Evolutionary conservation across 805 yeast species (phyloP).

Genomic region (Candida yuanshanica): DNA sequence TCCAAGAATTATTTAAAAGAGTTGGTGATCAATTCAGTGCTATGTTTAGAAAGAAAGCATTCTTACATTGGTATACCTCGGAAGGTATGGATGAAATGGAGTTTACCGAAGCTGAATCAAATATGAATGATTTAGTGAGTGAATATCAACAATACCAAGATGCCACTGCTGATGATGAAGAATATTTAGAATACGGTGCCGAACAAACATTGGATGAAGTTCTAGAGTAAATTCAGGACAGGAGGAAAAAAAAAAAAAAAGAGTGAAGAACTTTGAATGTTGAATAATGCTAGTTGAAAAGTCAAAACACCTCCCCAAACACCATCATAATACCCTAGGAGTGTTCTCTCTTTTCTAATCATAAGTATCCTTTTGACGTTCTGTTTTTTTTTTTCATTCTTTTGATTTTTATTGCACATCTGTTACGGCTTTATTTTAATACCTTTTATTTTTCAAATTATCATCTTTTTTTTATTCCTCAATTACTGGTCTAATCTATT

Average conservation of each 20-base stretch:
- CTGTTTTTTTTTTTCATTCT: not conserved
- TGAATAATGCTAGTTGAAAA: not conserved
- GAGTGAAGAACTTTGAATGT: no score
- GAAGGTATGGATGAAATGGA: slow-evolving; percentile 99
- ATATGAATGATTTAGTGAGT: slow-evolving; percentile 93
- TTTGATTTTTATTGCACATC: not conserved
- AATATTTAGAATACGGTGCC: slow-evolving; percentile 29
- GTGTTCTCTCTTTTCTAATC: no score
- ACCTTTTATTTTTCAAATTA: not conserved
- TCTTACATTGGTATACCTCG: slow-evolving; percentile 99
- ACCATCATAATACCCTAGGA: not conserved
- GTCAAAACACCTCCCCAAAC: not conserved
- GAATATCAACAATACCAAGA: slow-evolving; percentile 96
- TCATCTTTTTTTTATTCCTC: not conserved
- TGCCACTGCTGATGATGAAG: slow-evolving; percentile 81
- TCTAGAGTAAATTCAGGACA: slow-evolving; percentile 20
- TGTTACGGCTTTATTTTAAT: not conserved
- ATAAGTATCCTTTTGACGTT: no score
- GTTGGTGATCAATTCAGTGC: slow-evolving; percentile 94
- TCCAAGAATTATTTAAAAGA: slow-evolving; percentile 97
- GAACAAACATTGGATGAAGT: slow-evolving; percentile 27
- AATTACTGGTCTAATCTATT: slow-evolving; percentile 1
- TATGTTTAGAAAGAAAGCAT: slow-evolving; percentile 98
- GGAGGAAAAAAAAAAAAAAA: no score
- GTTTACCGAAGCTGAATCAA: slow-evolving; percentile 97